These are phyloP conservation scores for Papiliotrema nemorosa DNA, from an alignment of 1,284 basidiomycete genomes.

Conservation along the genomic window DNA sequence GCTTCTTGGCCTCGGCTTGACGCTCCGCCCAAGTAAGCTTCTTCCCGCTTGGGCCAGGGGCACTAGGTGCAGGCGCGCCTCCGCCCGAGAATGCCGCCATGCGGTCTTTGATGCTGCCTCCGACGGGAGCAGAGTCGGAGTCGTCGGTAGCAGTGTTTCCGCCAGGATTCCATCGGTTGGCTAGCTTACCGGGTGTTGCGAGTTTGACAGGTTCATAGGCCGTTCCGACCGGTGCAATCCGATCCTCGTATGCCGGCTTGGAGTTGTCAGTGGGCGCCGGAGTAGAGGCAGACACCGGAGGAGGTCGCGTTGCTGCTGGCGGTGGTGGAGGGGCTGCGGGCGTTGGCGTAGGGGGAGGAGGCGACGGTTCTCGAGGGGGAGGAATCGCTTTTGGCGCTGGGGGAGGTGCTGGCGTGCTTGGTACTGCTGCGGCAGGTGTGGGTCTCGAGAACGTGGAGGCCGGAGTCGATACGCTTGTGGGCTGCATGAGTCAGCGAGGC, in stretches of 20 bases:
- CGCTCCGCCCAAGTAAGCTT: conserved; percentile 88
- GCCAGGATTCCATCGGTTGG: conserved; percentile 68
- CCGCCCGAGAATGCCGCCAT: conserved; percentile 42
- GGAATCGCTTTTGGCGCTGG: conserved; percentile 51
- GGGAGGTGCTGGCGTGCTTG: no score
- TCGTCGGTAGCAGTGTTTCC: conserved; percentile 58
- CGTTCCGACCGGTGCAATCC: conserved; percentile 76
- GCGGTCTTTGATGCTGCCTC: conserved; percentile 36
- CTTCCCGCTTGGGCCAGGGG: conserved; percentile 51
- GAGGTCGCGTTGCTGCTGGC: conserved; percentile 21
- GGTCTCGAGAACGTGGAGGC: conserved; percentile 32
- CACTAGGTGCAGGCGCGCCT: conserved; percentile 10
- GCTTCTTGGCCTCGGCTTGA: conserved; percentile 79
- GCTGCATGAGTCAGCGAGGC: conserved; percentile 16
- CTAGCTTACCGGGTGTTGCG: conserved; percentile 71
- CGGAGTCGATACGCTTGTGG: conserved; percentile 26
- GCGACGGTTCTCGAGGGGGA: conserved; percentile 51
- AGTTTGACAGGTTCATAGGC: conserved; percentile 82
- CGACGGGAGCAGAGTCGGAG: conserved; percentile 31
- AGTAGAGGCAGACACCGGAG: conserved; percentile 27
- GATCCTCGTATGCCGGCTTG: conserved; percentile 71
- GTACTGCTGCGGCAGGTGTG: conserved; percentile 34
- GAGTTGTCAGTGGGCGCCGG: conserved; percentile 48
- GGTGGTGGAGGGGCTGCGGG: conserved; percentile 50
- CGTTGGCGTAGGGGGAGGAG: conserved; percentile 47